These are phyloP conservation scores for Talaromyces ruber DNA, from an alignment of 495 filamentous ascomycete species.

Conservation along the genomic window DNA sequence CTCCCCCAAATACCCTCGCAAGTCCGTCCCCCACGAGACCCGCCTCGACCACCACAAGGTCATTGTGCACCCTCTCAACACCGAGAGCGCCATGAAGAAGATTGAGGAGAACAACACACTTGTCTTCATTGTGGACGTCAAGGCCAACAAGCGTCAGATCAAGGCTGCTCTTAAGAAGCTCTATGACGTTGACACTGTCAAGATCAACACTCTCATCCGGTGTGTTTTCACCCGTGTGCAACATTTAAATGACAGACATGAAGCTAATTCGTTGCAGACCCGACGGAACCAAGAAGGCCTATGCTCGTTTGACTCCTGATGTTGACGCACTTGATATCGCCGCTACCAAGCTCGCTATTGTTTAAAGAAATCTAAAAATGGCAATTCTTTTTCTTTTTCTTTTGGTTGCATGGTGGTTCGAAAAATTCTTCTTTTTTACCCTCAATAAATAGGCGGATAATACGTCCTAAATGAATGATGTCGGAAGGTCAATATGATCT, in stretches of 20 bases:
- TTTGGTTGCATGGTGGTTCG: conserved; percentile 19
- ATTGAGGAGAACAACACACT: conserved; percentile 99
- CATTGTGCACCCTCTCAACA: conserved; percentile 83
- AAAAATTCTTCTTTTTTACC: neutral
- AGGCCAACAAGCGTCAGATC: conserved; percentile 99
- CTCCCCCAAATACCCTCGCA: conserved; percentile 92
- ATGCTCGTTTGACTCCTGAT: conserved; percentile 85
- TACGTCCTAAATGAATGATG: conserved; percentile 1
- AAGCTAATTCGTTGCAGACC: conserved; percentile 48
- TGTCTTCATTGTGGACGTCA: conserved; percentile 96
- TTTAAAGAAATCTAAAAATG: conserved; percentile 48
- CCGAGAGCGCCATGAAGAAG: conserved; percentile 99
- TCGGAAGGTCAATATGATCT: neutral
- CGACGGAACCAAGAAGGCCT: conserved; percentile 98
- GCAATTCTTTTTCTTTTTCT: conserved; percentile 15
- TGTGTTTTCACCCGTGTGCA: conserved; percentile 25
- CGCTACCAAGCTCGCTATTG: conserved; percentile 95
- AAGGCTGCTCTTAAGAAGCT: conserved; percentile 97
- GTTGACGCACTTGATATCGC: conserved; percentile 99
- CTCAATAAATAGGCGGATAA: neutral
- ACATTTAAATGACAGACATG: neutral
- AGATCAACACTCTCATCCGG: conserved; percentile 99
- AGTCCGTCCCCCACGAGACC: conserved; percentile 80
- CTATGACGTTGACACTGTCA: conserved; percentile 95
- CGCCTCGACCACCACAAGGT: conserved; percentile 91